A percentile compares a stretch with the other conserved stretches of the same genome.
Evolutionary conservation across 768 basidiomycete species (phyloP).

Genomic region (Termitomyces sp.): DNA sequence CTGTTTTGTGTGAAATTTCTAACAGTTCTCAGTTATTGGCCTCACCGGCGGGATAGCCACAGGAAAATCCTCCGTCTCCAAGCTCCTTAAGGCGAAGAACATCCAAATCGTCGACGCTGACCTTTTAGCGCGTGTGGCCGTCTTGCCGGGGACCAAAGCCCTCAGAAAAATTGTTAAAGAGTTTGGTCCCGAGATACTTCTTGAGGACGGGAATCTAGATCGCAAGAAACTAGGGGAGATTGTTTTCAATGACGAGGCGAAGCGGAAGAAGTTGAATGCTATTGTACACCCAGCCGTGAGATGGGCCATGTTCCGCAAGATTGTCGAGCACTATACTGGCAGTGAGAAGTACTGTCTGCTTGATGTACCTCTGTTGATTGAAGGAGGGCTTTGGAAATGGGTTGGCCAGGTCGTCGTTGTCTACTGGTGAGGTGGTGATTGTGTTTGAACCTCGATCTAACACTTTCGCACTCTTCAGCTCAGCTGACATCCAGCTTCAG

Average conservation of each 20-base stretch:
- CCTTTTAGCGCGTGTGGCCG: conserved; percentile 78
- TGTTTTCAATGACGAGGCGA: conserved; percentile 72
- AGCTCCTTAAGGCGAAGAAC: conserved; percentile 53
- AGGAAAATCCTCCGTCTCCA: conserved; percentile 91
- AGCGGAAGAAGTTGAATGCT: conserved; percentile 68
- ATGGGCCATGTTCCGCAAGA: conserved; percentile 63
- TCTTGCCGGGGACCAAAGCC: conserved; percentile 75
- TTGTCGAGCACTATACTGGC: conserved; percentile 65
- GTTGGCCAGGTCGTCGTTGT: conserved; percentile 85
- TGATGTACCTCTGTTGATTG: conserved; percentile 91
- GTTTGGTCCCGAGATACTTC: conserved; percentile 71
- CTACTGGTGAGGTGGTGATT: conserved; percentile 62
- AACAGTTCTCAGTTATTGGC: conserved; percentile 63
- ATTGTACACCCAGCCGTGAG: conserved; percentile 93
- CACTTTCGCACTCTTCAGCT: conserved; percentile 1
- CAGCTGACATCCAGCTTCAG: conserved; percentile 71
- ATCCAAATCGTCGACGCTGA: conserved; percentile 95
- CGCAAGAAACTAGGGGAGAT: conserved; percentile 78
- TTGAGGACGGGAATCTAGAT: conserved; percentile 67
- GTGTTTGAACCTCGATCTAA: neutral
- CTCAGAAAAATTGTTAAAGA: conserved; percentile 58
- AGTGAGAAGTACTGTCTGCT: conserved; percentile 79
- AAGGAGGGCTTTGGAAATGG: conserved; percentile 79
- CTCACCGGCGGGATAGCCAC: conserved; percentile 96
- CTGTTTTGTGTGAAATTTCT: neutral